A percentile compares a stretch with the other conserved stretches of the same genome.
phyloP scores from a whole-genome alignment of 208 protist genomes.

The Leptomonas pyrrhocoris region DNA sequence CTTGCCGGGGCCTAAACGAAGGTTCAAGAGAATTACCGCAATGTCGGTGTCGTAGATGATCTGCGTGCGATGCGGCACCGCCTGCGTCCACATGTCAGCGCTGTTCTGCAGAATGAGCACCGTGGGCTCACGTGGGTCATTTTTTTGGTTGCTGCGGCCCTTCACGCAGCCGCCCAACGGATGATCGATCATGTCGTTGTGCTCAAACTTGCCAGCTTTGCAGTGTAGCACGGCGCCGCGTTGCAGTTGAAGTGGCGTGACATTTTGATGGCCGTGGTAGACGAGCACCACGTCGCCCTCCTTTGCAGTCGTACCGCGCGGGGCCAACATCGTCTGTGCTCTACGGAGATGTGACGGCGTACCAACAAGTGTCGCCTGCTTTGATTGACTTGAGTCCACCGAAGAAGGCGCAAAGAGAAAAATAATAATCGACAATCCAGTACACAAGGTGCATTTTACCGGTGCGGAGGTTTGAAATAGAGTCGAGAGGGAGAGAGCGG shows the following conservation, averaged over 20 bases:
- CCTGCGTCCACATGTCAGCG: conserved; percentile 90
- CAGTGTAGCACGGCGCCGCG: conserved; percentile 75
- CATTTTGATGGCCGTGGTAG: conserved; percentile 66
- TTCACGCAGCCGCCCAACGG: conserved; percentile 62
- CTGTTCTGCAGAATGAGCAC: conserved; percentile 82
- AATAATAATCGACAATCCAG: too few species aligned
- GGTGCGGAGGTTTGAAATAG: too few species aligned
- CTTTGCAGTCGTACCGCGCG: conserved; percentile 51
- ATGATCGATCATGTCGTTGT: conserved; percentile 84
- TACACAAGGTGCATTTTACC: too few species aligned
- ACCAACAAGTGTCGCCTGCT: too few species aligned
- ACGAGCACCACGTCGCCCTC: conserved; percentile 82
- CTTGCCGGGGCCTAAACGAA: conserved; percentile 76
- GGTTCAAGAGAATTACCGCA: conserved; percentile 78
- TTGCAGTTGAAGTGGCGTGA: conserved; percentile 69
- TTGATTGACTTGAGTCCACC: too few species aligned
- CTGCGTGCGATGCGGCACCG: conserved; percentile 90
- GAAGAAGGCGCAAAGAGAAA: too few species aligned
- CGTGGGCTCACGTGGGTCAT: conserved; percentile 44
- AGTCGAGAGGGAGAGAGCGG: too few species aligned
- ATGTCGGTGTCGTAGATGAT: conserved; percentile 94
- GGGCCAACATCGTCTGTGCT: conserved; percentile 40
- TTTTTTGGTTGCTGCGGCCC: conserved; percentile 67
- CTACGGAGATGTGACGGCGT: background rate
- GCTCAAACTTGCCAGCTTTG: conserved; percentile 79